phyloP scores from a whole-genome alignment of 768 basidiomycete species.

The Paxillus involutus region DNA sequence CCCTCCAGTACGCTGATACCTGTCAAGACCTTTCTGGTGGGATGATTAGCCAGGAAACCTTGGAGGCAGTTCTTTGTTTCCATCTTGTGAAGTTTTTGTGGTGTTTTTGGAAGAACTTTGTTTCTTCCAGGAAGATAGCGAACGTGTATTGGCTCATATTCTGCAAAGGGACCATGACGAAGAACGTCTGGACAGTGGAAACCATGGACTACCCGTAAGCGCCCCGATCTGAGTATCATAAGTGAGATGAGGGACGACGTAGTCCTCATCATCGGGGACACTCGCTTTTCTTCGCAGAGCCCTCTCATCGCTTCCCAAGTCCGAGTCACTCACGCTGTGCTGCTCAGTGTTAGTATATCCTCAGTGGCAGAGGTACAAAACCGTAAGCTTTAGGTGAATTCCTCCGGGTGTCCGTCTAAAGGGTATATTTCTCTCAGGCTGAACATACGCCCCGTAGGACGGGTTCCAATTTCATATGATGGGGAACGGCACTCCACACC shows the following conservation, averaged over 20 bases:
- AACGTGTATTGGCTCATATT: conserved; percentile 27
- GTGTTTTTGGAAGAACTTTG: conserved; percentile 36
- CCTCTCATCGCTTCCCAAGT: background rate
- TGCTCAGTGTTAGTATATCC: too few relatives aligned
- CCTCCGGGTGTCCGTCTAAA: background rate
- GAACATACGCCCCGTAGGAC: background rate
- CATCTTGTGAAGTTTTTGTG: conserved; percentile 27
- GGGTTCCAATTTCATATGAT: background rate
- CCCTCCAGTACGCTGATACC: background rate
- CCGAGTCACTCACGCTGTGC: too few relatives aligned
- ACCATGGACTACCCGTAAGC: background rate
- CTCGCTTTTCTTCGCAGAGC: conserved; percentile 25
- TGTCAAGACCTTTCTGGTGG: background rate
- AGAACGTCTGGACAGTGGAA: conserved; percentile 20
- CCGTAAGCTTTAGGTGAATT: background rate
- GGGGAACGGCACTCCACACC: background rate
- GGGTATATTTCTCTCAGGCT: background rate
- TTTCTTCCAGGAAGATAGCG: conserved; percentile 32
- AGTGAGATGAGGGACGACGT: conserved; percentile 34
- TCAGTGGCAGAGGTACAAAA: background rate
- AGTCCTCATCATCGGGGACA: conserved; percentile 33
- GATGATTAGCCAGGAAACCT: conserved; percentile 20
- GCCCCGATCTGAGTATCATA: conserved; percentile 34
- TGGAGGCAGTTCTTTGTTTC: conserved; percentile 32
- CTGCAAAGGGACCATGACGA: conserved; percentile 18